These are phyloP conservation scores for Leavenworthia alabamica DNA, from an alignment of 345 rosid species.

Conservation along the genomic window DNA sequence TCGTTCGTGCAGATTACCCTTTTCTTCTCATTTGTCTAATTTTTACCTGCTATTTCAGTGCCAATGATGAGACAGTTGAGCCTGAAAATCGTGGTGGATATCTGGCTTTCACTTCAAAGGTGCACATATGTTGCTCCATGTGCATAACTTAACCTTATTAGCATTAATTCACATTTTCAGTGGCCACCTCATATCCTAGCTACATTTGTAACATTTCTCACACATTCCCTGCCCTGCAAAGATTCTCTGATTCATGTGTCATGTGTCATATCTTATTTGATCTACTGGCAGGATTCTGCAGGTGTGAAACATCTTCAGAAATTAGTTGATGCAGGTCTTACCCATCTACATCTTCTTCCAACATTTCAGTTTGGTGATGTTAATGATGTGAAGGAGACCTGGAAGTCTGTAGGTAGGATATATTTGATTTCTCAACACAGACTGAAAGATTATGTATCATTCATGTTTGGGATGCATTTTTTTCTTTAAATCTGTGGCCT, in stretches of 20 bases:
- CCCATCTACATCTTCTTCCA: conserved; percentile 87
- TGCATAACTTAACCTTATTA: conserved; percentile 5
- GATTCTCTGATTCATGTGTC: not conserved
- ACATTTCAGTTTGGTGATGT: conserved; percentile 82
- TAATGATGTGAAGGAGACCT: conserved; percentile 73
- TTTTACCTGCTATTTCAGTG: conserved; percentile 42
- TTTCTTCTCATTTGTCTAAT: conserved; percentile 15
- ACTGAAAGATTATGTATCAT: not conserved
- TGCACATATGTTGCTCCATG: conserved; percentile 21
- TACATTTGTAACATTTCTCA: not conserved
- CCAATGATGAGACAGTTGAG: conserved; percentile 51
- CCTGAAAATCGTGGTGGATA: conserved; percentile 67
- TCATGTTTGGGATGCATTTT: not conserved
- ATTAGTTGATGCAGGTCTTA: conserved; percentile 78
- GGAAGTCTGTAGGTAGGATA: conserved; percentile 70
- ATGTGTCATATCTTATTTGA: conserved; percentile 7
- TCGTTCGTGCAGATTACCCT: conserved; percentile 1
- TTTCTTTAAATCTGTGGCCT: not conserved
- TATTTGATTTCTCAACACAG: conserved; percentile 11
- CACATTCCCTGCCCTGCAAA: not conserved
- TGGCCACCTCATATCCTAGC: not conserved
- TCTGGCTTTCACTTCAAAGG: conserved; percentile 81
- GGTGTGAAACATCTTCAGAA: conserved; percentile 71
- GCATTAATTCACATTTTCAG: not conserved
- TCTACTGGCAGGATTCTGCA: conserved; percentile 61